Conservation (phyloP, 2,329 filamentous ascomycete genomes). For the Zymoseptoria pseudotritici region DNA sequence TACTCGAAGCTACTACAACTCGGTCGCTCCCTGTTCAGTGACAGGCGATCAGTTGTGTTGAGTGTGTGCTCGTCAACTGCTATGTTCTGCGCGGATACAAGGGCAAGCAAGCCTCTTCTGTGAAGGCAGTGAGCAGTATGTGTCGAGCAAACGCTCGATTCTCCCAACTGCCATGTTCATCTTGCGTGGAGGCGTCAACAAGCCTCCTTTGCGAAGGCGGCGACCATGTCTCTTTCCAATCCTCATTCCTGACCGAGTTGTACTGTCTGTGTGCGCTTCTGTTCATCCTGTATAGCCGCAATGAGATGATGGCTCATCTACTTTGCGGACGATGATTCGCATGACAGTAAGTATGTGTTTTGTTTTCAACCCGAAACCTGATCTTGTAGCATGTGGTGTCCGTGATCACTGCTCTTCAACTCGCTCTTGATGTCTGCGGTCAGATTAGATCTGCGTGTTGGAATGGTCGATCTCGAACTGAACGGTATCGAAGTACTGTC, state of each 20-base stretch:
- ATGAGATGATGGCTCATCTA: too few relatives aligned
- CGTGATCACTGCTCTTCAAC: too few relatives aligned
- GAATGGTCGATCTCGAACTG: too few relatives aligned
- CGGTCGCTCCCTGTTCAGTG: background rate
- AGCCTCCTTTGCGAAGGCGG: background rate
- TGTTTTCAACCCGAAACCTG: too few relatives aligned
- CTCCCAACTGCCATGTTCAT: background rate
- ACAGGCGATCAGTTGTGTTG: background rate
- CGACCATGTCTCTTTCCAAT: background rate
- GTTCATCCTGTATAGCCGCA: too few relatives aligned
- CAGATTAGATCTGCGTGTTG: too few relatives aligned
- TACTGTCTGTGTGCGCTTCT: background rate
- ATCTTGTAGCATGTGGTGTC: too few relatives aligned
- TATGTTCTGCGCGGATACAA: background rate
- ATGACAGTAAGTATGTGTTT: too few relatives aligned
- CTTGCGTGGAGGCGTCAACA: background rate
- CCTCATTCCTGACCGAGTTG: background rate
- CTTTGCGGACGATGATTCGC: too few relatives aligned
- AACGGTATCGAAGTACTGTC: too few relatives aligned
- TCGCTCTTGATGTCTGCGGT: too few relatives aligned
- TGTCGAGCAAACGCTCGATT: background rate
- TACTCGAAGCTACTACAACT: background rate
- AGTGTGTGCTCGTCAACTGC: background rate
- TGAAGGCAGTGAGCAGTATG: background rate
- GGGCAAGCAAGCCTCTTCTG: background rate